Evolutionary conservation across 2,329 filamentous ascomycete genomes (phyloP), one percentile per base, ranked within the genome.

Genomic region (Colletotrichum sublineola): DNA sequence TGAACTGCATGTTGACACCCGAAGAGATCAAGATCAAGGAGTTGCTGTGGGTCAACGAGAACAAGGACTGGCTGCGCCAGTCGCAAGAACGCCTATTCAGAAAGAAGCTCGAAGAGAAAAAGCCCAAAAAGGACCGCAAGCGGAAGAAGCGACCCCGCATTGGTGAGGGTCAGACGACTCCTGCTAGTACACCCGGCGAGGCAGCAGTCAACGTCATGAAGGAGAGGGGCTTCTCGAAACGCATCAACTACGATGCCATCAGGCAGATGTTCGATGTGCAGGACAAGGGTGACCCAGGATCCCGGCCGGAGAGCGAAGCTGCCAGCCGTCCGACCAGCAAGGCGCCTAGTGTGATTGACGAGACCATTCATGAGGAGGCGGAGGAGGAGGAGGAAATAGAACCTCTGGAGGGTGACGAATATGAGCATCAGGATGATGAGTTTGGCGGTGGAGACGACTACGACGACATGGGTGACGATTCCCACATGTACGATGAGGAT

Each of bases 21-120:
- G 89, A 90, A 3, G 95, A 98, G 82, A 89, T 92, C 2, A 89
- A 89, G 44, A 90, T 95, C 78, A 98, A 98, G 81, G 95, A 98
- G 81, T 90, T 91, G 72, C 93, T 98, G 64, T 99, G 96, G 96
- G 91, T 97, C 55, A 95, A 96, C 72, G 92, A 95, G 79, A 98
- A 99, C 81, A 95, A 96, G 80, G 94, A 97, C 76, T 99, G 95
- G 89, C 86, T 99, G 50, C 93, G 96, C 11, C 89, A 91, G 61
- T 93, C 97, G 79, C 95, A 98, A 78, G 91, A 93, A 73, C 97
- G 96, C 81, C 87, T 93, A 8, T 92, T 97, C 68, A 89, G 93
- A 50, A 89, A 91, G 71, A 94, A 95, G 81, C 84, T 89, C 74
- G 89, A 88, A 71, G 87, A 86, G 12, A 87, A 82, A 77, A 85